Evolutionary conservation across 176 grass and related monocot genomes (phyloP).

Genomic region (Zoysia pacifica): DNA sequence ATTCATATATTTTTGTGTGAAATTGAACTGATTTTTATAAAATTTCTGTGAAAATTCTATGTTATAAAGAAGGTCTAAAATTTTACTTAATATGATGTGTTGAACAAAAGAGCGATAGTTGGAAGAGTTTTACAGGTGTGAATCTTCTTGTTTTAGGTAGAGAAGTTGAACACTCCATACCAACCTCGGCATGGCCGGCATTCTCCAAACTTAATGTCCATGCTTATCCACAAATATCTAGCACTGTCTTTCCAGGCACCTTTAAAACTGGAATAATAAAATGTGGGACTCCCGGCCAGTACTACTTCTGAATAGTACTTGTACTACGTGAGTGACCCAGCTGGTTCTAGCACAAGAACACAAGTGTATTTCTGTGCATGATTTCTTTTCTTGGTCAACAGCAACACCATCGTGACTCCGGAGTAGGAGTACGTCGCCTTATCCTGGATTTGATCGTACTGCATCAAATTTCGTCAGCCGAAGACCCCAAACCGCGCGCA

Average conservation of each 20-base stretch:
- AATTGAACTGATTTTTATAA: too few relatives aligned
- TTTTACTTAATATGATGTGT: background rate
- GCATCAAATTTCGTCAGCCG: background rate
- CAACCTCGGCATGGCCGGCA: background rate
- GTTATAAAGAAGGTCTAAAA: too few relatives aligned
- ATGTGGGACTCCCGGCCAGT: too few relatives aligned
- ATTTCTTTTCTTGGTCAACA: too few relatives aligned
- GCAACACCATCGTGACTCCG: too few relatives aligned
- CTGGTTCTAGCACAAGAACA: too few relatives aligned
- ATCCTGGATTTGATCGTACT: background rate
- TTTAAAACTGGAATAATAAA: background rate
- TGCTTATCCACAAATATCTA: background rate
- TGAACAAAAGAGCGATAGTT: too few relatives aligned
- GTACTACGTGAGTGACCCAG: too few relatives aligned
- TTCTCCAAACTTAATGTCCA: background rate
- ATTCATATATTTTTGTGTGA: too few relatives aligned
- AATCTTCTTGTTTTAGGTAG: background rate
- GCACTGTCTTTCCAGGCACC: background rate
- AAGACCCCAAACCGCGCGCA: background rate
- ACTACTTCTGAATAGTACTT: too few relatives aligned
- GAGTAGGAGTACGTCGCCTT: background rate
- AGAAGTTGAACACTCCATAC: slow-evolving; percentile 2
- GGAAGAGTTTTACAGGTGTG: background rate
- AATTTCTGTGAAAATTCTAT: too few relatives aligned
- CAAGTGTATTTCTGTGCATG: too few relatives aligned